Evolutionary conservation across 176 grass and related monocot genomes (phyloP).

Genomic region (Carex littledalei): DNA sequence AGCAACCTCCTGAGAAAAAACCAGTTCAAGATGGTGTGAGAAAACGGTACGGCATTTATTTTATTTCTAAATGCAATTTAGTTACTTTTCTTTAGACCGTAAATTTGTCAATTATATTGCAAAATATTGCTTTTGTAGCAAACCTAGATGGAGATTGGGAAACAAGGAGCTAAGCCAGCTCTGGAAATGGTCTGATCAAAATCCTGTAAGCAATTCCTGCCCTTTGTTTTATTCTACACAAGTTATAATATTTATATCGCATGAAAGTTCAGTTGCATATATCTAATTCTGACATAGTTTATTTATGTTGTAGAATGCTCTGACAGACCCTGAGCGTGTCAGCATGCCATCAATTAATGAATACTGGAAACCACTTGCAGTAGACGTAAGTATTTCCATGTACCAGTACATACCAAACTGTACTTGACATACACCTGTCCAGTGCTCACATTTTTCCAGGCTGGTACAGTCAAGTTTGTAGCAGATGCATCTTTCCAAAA

Average conservation of each 20-base stretch:
- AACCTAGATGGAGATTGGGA: conserved; percentile 76
- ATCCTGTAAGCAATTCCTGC: conserved; percentile 60
- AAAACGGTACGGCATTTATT: conserved; percentile 53
- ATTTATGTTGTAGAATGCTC: conserved; percentile 53
- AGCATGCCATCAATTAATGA: conserved; percentile 69
- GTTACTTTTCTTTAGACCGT: conserved; percentile 10
- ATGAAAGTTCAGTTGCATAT: neutral
- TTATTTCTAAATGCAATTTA: neutral
- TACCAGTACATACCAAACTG: neutral
- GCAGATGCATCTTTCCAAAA: neutral
- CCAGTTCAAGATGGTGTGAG: conserved; percentile 49
- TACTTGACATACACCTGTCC: neutral
- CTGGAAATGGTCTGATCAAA: conserved; percentile 97
- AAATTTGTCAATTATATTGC: conserved; percentile 14
- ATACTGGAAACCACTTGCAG: conserved; percentile 94
- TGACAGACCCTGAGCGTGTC: conserved; percentile 67
- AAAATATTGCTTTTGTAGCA: conserved; percentile 44
- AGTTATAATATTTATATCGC: neutral
- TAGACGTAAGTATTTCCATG: conserved; percentile 55
- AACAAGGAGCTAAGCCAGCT: conserved; percentile 90
- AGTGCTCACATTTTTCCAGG: neutral
- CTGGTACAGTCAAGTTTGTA: neutral
- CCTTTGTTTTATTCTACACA: neutral
- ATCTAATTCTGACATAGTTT: conserved; percentile 1
- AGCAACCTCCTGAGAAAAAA: conserved; percentile 69